phyloP scores from a whole-genome alignment of 768 basidiomycete genomes.

The Vishniacozyma victoriae region DNA sequence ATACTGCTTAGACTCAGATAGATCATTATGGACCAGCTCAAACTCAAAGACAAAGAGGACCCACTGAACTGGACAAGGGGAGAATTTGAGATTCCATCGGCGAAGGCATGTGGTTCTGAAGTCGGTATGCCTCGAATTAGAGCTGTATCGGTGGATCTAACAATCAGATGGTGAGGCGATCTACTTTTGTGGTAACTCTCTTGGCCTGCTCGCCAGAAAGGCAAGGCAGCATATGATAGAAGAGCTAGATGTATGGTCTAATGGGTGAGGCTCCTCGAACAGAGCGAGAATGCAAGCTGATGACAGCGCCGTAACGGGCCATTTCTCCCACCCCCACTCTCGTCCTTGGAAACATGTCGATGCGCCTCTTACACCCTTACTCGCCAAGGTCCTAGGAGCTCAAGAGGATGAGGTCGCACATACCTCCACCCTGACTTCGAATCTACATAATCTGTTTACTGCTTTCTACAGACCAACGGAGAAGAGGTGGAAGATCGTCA shows the following conservation, averaged over 20 bases:
- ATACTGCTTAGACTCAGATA: too few relatives aligned
- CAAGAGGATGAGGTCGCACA: conserved; percentile 84
- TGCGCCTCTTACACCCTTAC: conserved; percentile 62
- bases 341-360: conserved; percentile 78
- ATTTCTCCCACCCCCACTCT: conserved; percentile 79
- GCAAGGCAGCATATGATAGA: conserved; percentile 68
- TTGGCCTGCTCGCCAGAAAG: conserved; percentile 72
- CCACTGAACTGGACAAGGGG: conserved; percentile 40
- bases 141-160: not conserved
- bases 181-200: conserved; percentile 94
- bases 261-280: conserved; percentile 46
- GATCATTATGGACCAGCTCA: conserved; percentile 10
- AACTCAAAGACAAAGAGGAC: conserved; percentile 30
- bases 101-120: conserved; percentile 38
- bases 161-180: conserved; percentile 47
- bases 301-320: conserved; percentile 73
- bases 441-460: conserved; percentile 91
- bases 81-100: conserved; percentile 43
- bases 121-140: conserved; percentile 15
- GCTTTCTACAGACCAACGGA: conserved; percentile 86
- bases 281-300: conserved; percentile 5
- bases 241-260: conserved; percentile 79
- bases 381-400: conserved; percentile 82
- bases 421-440: conserved; percentile 90
- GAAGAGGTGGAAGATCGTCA: conserved; percentile 84